These are phyloP conservation scores for Aspergillus tanneri DNA, from an alignment of 2,329 filamentous ascomycete genomes.

Conservation along the genomic window DNA sequence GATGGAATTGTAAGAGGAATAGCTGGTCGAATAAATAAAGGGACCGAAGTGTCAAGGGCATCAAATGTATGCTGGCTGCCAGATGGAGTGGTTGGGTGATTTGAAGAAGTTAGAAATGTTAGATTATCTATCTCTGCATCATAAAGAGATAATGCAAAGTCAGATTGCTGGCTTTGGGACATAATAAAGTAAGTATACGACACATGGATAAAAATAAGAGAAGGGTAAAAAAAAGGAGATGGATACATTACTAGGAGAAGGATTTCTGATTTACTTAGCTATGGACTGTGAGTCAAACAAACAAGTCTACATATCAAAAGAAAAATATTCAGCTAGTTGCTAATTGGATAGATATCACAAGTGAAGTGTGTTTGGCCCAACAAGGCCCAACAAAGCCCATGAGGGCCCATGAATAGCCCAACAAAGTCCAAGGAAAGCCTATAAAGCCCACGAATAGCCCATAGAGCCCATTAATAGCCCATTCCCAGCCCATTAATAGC, in stretches of 20 bases:
- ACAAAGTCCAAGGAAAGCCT: background rate
- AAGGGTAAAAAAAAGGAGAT: background rate
- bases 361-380: background rate
- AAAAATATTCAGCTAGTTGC: no score
- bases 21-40: background rate
- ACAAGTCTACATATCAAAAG: background rate
- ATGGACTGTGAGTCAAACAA: background rate
- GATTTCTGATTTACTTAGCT: background rate
- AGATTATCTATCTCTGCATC: background rate
- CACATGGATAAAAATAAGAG: background rate
- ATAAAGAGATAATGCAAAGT: background rate
- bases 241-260: background rate
- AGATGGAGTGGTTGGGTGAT: background rate
- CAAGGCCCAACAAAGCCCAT: background rate
- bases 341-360: no score
- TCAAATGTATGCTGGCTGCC: background rate
- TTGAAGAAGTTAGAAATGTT: background rate
- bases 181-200: background rate
- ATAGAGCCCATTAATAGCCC: background rate
- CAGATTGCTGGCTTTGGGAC: background rate
- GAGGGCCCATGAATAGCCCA: background rate
- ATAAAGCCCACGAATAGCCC: background rate
- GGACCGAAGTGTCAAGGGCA: background rate
- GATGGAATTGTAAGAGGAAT: background rate
- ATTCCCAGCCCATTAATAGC: background rate